Conservation (phyloP, 1,284 basidiomycete species). For the Tilletiopsis washingtonensis region DNA sequence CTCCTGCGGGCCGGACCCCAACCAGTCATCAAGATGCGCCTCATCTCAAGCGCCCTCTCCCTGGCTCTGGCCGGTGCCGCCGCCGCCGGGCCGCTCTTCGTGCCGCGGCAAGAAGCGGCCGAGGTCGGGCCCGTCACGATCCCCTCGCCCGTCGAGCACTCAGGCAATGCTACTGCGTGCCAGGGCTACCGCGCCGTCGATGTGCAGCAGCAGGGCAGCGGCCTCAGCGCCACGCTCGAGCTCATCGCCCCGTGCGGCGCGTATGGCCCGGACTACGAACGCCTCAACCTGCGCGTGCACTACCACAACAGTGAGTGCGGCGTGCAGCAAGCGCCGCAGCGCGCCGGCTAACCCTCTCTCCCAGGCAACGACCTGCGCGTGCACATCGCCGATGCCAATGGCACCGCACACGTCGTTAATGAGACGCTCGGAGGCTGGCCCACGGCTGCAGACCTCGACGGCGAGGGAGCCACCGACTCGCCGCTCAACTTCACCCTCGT, state of each 20-base stretch:
- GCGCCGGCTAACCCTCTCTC: no score
- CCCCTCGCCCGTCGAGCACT: neutral
- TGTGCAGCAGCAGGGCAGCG: constrained; percentile 49
- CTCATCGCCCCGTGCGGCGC: neutral
- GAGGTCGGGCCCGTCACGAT: no score
- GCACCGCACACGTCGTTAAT: constrained; percentile 23
- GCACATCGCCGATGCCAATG: neutral
- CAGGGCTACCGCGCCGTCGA: constrained; percentile 55
- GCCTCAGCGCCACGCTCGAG: constrained; percentile 9
- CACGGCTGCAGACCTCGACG: neutral
- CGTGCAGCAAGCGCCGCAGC: no score
- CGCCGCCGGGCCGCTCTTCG: no score
- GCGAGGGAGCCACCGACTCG: neutral
- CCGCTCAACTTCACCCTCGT: constrained; percentile 9
- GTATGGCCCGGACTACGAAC: neutral
- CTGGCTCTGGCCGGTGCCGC: no score
- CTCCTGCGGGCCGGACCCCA: no score
- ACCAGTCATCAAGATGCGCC: no score
- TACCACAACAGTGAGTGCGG: no score
- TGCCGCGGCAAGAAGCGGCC: no score
- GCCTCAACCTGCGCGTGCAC: neutral
- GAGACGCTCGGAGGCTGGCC: neutral
- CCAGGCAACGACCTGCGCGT: constrained; percentile 2
- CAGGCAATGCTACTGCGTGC: constrained; percentile 14
- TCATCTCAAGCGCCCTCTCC: no score